Evolutionary conservation across 2,329 filamentous ascomycete species (phyloP), one percentile per base, ranked within the genome.

Genomic region (Fusarium ramigenum): DNA sequence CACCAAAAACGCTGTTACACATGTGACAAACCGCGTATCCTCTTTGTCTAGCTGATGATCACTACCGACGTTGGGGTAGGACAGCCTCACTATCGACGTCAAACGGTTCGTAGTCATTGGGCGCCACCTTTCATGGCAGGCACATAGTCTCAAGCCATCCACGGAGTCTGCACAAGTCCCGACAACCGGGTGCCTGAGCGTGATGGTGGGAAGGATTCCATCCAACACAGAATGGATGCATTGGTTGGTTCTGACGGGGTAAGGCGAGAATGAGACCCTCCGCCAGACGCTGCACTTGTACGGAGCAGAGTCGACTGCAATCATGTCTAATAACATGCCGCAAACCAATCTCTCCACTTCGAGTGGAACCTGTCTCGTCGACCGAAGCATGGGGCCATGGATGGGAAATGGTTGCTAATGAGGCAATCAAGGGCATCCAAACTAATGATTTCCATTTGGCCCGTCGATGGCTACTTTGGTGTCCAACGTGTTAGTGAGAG

Each of bases 321-420:
- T 69, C 66, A 72, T 73, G 63, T 75, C 70, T 74, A 66, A 50
- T 23, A 63, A 67, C 66, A 74, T 74, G 72, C 73, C 54, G 67
- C 72, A 77, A 68, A 65, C 69, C 60, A 74, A 69, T 67, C 74
- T 70, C 76, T 77, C 76, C 76, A 78, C 75, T 74, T 70, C 34
- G 59, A 68, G 76, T 77, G 76, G 76, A 75, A 78, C 76, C 72
- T 60, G 60, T 70, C 70, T 58, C 65, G 56, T 78, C 60, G 63
- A 69, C 63, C 60, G 70, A 53, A 70, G 60, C 61, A 76, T 77
- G 69, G 76, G 72, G 57, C 65, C 70, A 65, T 77, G 65, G 65
- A 66, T 74, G 72, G 65, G 70, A 67, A 56, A 63, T 15, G 67
- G 68, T 68, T 50, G 64, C 47, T 52, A 44, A 74, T 59, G 60